phyloP scores from a whole-genome alignment of 441 rosid species.

The Gossypium laxum region DNA sequence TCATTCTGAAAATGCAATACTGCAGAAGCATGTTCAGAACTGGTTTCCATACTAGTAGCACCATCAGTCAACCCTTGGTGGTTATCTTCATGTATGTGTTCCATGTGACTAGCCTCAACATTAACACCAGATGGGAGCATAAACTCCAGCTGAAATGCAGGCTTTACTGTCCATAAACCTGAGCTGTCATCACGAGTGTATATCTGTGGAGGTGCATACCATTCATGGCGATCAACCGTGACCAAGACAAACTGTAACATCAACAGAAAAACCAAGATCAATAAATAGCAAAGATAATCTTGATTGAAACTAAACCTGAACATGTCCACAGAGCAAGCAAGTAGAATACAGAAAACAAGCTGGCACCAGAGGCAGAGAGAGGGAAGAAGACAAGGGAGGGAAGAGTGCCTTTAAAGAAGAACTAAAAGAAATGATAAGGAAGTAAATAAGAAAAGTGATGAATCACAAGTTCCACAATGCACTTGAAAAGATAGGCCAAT shows the following conservation, averaged over 20 bases:
- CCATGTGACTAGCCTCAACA: constrained; percentile 35
- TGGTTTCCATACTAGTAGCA: constrained; percentile 43
- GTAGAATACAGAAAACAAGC: neutral
- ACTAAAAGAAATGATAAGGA: neutral
- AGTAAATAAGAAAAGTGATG: neutral
- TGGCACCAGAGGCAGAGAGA: neutral
- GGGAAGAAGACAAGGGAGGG: neutral
- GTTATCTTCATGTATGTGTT: constrained; percentile 38
- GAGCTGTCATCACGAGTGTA: constrained; percentile 81
- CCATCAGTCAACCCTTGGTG: constrained; percentile 42
- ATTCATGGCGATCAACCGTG: constrained; percentile 86
- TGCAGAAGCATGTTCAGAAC: constrained; percentile 38
- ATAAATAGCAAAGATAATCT: neutral
- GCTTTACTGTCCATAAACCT: constrained; percentile 70
- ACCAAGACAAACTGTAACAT: constrained; percentile 80
- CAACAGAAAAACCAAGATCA: constrained; percentile 6
- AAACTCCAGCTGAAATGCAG: constrained; percentile 43
- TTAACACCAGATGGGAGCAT: constrained; percentile 22
- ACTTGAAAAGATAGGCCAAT: neutral
- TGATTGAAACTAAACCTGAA: neutral
- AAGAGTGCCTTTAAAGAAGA: neutral
- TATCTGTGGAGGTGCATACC: constrained; percentile 88
- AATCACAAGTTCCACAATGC: neutral
- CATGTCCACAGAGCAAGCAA: neutral
- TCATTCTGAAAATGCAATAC: constrained; percentile 34